These are phyloP conservation scores for Quercus aquifolioides DNA, from an alignment of 306 rosid genomes.

Conservation along the genomic window DNA sequence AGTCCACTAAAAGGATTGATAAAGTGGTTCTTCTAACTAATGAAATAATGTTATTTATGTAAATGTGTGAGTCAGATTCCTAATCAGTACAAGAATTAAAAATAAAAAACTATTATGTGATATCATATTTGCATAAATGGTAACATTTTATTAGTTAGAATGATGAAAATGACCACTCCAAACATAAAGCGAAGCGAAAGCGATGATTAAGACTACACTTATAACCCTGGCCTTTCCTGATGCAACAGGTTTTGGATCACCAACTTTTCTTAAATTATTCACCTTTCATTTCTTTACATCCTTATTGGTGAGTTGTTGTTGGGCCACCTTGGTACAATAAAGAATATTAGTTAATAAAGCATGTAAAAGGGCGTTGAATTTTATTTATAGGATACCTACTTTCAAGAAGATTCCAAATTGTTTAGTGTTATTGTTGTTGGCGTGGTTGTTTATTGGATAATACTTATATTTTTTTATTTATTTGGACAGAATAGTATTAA, in stretches of 20 bases:
- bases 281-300: not conserved
- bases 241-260: constrained; percentile 26
- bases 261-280: constrained; percentile 21
- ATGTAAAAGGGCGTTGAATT: constrained; percentile 13
- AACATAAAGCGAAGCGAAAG: constrained; percentile 4
- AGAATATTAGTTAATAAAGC: constrained; percentile 6
- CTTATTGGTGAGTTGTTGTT: constrained; percentile 16
- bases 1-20: rapidly evolving
- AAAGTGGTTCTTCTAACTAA: too few species aligned
- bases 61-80: too few species aligned
- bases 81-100: too few species aligned
- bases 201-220: constrained; percentile 40
- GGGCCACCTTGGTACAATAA: constrained; percentile 3
- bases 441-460: constrained; percentile 20
- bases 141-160: too few species aligned
- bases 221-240: not conserved
- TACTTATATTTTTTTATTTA: not conserved
- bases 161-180: rapidly evolving
- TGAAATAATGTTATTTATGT: too few species aligned
- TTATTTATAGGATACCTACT: constrained; percentile 14
- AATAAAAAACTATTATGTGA: too few species aligned
- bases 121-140: too few species aligned
- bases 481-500: too few species aligned
- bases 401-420: constrained; percentile 36
- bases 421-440: constrained; percentile 8